phyloP scores from a whole-genome alignment of 2,329 filamentous ascomycete species.

The Dryadomyces sulphureus region DNA sequence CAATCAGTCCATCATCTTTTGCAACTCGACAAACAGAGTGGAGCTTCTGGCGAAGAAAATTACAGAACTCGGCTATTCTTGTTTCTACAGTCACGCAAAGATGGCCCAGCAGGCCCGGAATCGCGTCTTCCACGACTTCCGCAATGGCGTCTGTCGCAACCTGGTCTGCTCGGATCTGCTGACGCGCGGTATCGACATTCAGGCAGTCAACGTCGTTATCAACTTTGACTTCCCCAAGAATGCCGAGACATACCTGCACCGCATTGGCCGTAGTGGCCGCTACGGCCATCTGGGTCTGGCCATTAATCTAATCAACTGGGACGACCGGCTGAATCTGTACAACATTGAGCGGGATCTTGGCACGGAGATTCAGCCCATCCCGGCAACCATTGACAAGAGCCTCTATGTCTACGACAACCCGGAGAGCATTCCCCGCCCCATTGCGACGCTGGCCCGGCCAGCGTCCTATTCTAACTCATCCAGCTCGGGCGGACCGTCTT shows the following conservation, averaged over 20 bases:
- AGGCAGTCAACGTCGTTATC: constrained; percentile 98
- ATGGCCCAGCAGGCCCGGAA: constrained; percentile 97
- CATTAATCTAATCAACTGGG: constrained; percentile 99
- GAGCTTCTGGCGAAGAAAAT: constrained; percentile 98
- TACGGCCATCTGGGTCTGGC: constrained; percentile 95
- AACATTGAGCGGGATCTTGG: constrained; percentile 96
- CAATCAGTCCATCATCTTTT: constrained; percentile 99
- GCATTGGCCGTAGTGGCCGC: constrained; percentile 91
- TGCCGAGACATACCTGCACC: constrained; percentile 94
- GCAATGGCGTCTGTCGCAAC: constrained; percentile 94
- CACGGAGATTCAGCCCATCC: constrained; percentile 96
- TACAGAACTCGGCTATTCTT: constrained; percentile 96
- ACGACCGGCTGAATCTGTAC: constrained; percentile 96
- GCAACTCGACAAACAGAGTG: constrained; percentile 96
- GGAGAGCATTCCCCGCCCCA: constrained; percentile 80
- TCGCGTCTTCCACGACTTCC: constrained; percentile 98
- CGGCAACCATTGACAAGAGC: constrained; percentile 86
- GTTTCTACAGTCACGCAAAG: constrained; percentile 97
- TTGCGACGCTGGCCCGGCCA: constrained; percentile 29
- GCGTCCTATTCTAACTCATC: background rate
- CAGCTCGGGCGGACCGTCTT: background rate
- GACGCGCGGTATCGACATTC: constrained; percentile 97
- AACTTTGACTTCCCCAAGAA: constrained; percentile 99
- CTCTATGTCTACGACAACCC: constrained; percentile 97
- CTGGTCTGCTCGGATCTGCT: constrained; percentile 94